These are phyloP conservation scores for Prinsepia uniflora DNA, from an alignment of 306 rosid genomes.

Conservation along the genomic window DNA sequence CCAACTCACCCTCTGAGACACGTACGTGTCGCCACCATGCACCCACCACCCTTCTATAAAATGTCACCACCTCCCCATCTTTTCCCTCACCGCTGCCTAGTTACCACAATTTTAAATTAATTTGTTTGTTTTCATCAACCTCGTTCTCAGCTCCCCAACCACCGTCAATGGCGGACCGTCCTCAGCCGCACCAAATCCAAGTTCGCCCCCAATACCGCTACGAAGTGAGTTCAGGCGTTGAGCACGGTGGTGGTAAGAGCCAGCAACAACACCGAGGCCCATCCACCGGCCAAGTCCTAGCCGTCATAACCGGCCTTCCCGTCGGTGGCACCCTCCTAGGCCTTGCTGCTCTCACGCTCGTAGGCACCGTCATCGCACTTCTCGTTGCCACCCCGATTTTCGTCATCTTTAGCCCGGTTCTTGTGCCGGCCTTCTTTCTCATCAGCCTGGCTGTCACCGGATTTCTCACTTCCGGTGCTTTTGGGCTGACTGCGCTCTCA, in stretches of 20 bases:
- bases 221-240: not conserved
- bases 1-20: slow-evolving; percentile 46
- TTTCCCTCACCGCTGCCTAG: not conserved
- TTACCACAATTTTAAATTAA: not conserved
- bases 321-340: slow-evolving; percentile 52
- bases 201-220: slow-evolving; percentile 49
- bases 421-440: slow-evolving; percentile 54
- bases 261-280: slow-evolving; percentile 26
- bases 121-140: not conserved
- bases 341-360: slow-evolving; percentile 46
- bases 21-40: slow-evolving; percentile 53
- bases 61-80: slow-evolving; percentile 11
- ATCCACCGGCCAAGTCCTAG: slow-evolving; percentile 40
- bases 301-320: slow-evolving; percentile 40
- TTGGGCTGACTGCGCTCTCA: slow-evolving; percentile 53
- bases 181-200: slow-evolving; percentile 53
- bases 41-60: slow-evolving; percentile 36
- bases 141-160: not conserved
- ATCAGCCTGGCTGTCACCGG: slow-evolving; percentile 48
- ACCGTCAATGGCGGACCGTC: slow-evolving; percentile 54
- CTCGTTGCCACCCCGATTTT: slow-evolving; percentile 51
- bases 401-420: slow-evolving; percentile 67
- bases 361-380: slow-evolving; percentile 49
- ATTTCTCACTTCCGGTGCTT: slow-evolving; percentile 49
- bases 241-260: not conserved